Conservation (phyloP, 1,284 basidiomycete species). For the Agroathelia rolfsii region DNA sequence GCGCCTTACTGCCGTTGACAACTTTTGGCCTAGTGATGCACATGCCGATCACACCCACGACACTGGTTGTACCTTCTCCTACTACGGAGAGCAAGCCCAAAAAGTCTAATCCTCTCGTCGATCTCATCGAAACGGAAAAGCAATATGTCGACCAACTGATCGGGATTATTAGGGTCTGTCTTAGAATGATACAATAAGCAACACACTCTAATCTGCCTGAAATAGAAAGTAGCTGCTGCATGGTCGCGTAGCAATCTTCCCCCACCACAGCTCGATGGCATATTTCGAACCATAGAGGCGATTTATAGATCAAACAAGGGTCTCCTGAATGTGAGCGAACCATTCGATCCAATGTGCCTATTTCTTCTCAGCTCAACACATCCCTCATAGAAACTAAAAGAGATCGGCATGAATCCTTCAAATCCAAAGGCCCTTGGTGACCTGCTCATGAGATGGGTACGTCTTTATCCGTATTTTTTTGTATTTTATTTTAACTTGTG, state of each 20-base stretch:
- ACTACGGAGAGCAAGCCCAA: slow-evolving; percentile 37
- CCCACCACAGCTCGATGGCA: slow-evolving; percentile 81
- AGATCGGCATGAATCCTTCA: slow-evolving; percentile 87
- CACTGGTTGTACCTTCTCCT: slow-evolving; percentile 18
- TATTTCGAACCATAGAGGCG: slow-evolving; percentile 90
- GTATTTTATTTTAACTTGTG: slow-evolving; percentile 12
- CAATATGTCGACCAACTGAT: slow-evolving; percentile 87
- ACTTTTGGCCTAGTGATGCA: slow-evolving; percentile 20
- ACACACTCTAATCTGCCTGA: slow-evolving; percentile 7
- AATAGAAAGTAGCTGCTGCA: slow-evolving; percentile 88
- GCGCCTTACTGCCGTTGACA: slow-evolving; percentile 11
- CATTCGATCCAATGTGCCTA: neutral
- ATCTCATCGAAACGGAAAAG: slow-evolving; percentile 92
- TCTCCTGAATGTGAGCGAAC: slow-evolving; percentile 56
- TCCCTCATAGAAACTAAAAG: slow-evolving; percentile 71
- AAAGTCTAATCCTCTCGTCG: slow-evolving; percentile 76
- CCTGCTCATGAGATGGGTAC: slow-evolving; percentile 93
- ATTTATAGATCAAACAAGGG: slow-evolving; percentile 87
- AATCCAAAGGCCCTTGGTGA: slow-evolving; percentile 95
- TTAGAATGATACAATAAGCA: too few species aligned
- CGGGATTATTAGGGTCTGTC: slow-evolving; percentile 82
- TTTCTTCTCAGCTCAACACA: slow-evolving; percentile 9
- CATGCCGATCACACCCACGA: slow-evolving; percentile 25
- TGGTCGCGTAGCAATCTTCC: slow-evolving; percentile 95
- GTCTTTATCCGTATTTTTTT: slow-evolving; percentile 11